Percentiles rank a stretch among this genome's conserved stretches.
Evolutionary conservation across 805 yeast genomes (phyloP).

Genomic region (Barnettozyma vustinii): DNA sequence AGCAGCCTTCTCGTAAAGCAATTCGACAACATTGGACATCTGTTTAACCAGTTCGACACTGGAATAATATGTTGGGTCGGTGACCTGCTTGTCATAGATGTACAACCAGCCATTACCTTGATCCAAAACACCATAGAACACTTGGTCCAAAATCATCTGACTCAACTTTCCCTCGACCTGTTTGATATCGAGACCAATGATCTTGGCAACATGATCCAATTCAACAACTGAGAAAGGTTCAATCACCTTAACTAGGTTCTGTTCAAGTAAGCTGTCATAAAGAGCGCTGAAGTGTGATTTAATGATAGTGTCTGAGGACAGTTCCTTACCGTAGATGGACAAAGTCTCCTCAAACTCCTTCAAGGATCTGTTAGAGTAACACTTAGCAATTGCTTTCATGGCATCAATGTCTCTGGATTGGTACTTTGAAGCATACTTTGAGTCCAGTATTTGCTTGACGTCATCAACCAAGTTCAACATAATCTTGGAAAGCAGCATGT

Average conservation of each 20-base stretch:
- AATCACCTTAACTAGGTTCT: conserved; percentile 87
- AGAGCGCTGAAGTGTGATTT: conserved; percentile 89
- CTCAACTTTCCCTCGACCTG: conserved; percentile 92
- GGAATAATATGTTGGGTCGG: conserved; percentile 84
- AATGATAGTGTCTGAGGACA: conserved; percentile 81
- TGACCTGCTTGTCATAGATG: conserved; percentile 81
- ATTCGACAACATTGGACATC: conserved; percentile 83
- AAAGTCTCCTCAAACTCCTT: conserved; percentile 87
- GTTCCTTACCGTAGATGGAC: conserved; percentile 61
- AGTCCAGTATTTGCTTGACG: conserved; percentile 67
- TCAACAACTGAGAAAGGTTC: conserved; percentile 98
- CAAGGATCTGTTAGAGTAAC: conserved; percentile 84
- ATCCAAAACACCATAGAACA: conserved; percentile 93
- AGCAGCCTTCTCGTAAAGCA: conserved; percentile 90
- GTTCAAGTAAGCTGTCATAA: conserved; percentile 89
- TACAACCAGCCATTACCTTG: conserved; percentile 98
- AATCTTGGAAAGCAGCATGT: conserved; percentile 87
- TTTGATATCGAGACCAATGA: conserved; percentile 79
- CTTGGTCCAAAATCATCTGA: conserved; percentile 93
- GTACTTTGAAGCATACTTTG: conserved; percentile 69
- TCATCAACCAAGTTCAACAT: conserved; percentile 88
- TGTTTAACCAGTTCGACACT: conserved; percentile 82
- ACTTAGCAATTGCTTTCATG: conserved; percentile 87
- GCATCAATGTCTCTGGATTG: conserved; percentile 89
- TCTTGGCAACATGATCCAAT: conserved; percentile 77